These are phyloP conservation scores for Sporothrix variecibatus DNA, from an alignment of 2,329 filamentous ascomycete species.

Conservation along the genomic window DNA sequence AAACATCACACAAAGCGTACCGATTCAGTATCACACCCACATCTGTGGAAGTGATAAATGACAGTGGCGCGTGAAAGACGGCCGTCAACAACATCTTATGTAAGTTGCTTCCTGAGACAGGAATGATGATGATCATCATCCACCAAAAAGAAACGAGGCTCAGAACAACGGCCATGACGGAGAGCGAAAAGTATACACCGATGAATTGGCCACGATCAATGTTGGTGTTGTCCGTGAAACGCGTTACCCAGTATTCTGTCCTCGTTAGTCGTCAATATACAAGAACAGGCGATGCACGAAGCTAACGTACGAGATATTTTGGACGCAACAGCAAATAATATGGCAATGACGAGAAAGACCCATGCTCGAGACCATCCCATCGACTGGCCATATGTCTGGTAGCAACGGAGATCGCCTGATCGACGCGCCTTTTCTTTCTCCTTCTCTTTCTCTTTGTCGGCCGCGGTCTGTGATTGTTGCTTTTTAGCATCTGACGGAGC, in stretches of 20 bases:
- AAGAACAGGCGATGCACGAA: neutral
- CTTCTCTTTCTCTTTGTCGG: neutral
- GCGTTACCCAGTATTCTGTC: constrained; percentile 13
- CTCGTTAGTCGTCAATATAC: neutral
- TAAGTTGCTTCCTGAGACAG: constrained; percentile 39
- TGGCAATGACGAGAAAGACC: constrained; percentile 8
- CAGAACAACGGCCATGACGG: neutral
- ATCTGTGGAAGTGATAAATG: constrained; percentile 45
- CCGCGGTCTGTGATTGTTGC: neutral
- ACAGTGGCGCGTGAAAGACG: constrained; percentile 43
- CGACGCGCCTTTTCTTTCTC: neutral
- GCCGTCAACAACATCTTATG: constrained; percentile 39
- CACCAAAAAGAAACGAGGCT: constrained; percentile 12
- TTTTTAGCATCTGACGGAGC: too few relatives aligned
- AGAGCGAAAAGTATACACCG: constrained; percentile 9
- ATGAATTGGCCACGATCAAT: constrained; percentile 12
- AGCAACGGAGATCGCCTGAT: neutral
- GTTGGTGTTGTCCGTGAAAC: constrained; percentile 4
- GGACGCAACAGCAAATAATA: neutral
- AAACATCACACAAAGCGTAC: constrained; percentile 27
- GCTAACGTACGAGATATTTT: neutral
- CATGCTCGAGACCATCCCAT: constrained; percentile 8
- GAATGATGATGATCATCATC: constrained; percentile 39
- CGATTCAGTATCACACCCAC: constrained; percentile 46
- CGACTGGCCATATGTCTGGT: constrained; percentile 7